Conservation (phyloP, 345 rosid genomes). For the Euphorbia lathyris region DNA sequence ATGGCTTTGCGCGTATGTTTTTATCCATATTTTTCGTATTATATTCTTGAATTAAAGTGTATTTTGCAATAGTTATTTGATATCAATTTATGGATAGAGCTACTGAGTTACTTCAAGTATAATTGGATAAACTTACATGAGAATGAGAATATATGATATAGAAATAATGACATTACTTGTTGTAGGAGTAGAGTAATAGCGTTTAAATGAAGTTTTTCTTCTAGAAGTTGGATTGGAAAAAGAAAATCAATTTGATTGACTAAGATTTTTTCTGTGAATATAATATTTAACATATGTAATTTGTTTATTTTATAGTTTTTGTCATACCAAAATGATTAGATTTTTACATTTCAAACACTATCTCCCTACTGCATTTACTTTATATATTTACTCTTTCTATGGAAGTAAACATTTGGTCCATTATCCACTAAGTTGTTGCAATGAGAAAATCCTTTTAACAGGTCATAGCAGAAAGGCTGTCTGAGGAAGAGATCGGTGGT, state of each 20-base stretch:
- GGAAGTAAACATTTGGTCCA: background rate
- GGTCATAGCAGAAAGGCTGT: slow-evolving; percentile 98
- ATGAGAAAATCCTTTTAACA: slow-evolving; percentile 23
- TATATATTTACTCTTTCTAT: background rate
- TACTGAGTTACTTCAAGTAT: background rate
- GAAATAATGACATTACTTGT: background rate
- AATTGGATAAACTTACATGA: slow-evolving; percentile 1
- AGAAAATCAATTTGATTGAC: background rate
- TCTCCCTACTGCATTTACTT: background rate
- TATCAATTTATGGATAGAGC: background rate
- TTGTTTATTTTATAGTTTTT: background rate
- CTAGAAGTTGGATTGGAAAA: background rate
- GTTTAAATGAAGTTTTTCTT: background rate
- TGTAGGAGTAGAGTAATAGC: slow-evolving; percentile 7
- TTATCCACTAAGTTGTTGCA: slow-evolving; percentile 11
- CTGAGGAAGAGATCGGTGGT: slow-evolving; percentile 98
- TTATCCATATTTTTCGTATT: background rate
- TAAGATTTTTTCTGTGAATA: background rate
- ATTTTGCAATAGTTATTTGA: slow-evolving; percentile 11
- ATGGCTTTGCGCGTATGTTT: slow-evolving; percentile 86
- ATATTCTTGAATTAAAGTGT: background rate
- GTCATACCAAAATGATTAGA: background rate
- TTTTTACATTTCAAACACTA: too few relatives aligned
- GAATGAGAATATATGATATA: slow-evolving; percentile 7
- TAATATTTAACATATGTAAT: background rate